phyloP scores from a whole-genome alignment of 805 yeast genomes.

The Isabelozyma rhagii region DNA sequence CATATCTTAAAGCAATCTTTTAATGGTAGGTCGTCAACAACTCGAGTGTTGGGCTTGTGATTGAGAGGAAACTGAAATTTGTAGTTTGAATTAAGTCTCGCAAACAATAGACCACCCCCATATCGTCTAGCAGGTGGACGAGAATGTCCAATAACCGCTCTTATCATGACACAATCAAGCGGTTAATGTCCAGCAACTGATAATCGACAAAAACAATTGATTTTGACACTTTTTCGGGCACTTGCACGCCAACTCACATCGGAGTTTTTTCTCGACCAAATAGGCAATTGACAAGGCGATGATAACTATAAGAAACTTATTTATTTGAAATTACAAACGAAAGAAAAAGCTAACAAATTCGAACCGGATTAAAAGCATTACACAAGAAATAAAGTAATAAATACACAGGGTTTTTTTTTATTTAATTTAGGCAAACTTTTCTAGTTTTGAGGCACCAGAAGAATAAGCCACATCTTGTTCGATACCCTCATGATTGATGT shows the following conservation, averaged over 20 bases:
- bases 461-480: constrained; percentile 2
- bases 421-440: not conserved
- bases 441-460: not conserved
- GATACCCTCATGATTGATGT: constrained; percentile 17
- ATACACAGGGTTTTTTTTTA: not conserved
- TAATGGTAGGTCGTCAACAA: constrained; percentile 11
- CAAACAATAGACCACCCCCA: not conserved
- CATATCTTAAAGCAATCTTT: constrained; percentile 13
- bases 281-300: not conserved
- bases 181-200: no score
- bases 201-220: no score
- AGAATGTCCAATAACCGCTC: not conserved
- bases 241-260: not conserved
- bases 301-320: no score
- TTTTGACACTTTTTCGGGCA: not conserved
- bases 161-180: not conserved
- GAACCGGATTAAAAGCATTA: not conserved
- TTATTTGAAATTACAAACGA: no score
- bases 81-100: not conserved
- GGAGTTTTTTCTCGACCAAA: not conserved
- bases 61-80: constrained; percentile 11
- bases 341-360: no score
- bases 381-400: not conserved
- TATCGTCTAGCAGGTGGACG: not conserved
- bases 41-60: constrained; percentile 10